phyloP scores from a whole-genome alignment of 768 basidiomycete genomes.

The Harrya chromipes region DNA sequence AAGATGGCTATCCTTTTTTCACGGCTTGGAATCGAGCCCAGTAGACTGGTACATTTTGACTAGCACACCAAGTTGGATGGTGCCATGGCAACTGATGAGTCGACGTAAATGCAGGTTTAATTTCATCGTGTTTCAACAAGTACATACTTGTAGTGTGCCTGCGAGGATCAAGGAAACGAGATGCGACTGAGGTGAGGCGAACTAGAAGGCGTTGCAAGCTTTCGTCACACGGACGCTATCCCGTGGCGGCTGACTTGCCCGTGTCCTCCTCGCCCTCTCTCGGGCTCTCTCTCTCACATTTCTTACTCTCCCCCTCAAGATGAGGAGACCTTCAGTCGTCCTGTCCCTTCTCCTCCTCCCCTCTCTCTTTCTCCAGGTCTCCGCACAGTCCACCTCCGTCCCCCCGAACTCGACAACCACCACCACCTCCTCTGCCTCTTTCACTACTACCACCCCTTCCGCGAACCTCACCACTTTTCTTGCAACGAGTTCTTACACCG shows the following conservation, averaged over 20 bases:
- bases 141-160: conserved; percentile 18
- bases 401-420: conserved; percentile 16
- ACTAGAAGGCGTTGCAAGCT: conserved; percentile 7
- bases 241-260: conserved; percentile 30
- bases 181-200: conserved; percentile 2
- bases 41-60: conserved; percentile 52
- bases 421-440: neutral
- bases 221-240: conserved; percentile 16
- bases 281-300: conserved; percentile 1
- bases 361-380: conserved; percentile 30
- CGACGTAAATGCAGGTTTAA: neutral
- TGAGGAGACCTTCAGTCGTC: conserved; percentile 10
- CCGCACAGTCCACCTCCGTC: conserved; percentile 36
- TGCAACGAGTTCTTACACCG: conserved; percentile 50
- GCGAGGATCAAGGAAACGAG: conserved; percentile 14
- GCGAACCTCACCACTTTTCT: conserved; percentile 50
- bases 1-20: conserved; percentile 44
- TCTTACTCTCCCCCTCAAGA: neutral
- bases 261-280: conserved; percentile 6
- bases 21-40: conserved; percentile 43
- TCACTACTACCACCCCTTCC: conserved; percentile 1
- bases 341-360: conserved; percentile 29
- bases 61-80: conserved; percentile 14
- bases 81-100: conserved; percentile 7
- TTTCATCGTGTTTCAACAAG: conserved; percentile 5